These are phyloP conservation scores for Cyberlindnera meyerae DNA, from an alignment of 805 yeast genomes.

Conservation along the genomic window DNA sequence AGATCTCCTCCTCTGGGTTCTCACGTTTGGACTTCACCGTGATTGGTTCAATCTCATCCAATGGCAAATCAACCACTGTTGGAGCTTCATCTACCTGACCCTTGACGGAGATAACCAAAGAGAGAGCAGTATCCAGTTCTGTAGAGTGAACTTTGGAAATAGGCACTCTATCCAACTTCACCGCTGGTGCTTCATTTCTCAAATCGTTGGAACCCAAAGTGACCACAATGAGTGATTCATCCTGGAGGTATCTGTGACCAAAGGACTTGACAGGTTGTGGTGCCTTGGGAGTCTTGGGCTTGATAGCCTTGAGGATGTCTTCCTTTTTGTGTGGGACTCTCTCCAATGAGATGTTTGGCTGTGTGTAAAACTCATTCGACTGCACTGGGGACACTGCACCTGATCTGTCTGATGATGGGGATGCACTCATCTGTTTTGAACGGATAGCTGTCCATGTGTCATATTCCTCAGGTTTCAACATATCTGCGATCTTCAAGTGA, in stretches of 20 bases:
- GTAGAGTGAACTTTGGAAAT: constrained; percentile 71
- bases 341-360: constrained; percentile 19
- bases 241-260: constrained; percentile 69
- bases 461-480: constrained; percentile 48
- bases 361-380: constrained; percentile 6
- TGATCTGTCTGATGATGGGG: constrained; percentile 8
- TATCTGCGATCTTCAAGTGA: constrained; percentile 63
- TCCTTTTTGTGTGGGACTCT: constrained; percentile 11
- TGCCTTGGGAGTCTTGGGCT: constrained; percentile 16
- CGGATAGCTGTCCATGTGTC: constrained; percentile 10
- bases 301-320: constrained; percentile 18
- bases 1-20: constrained; percentile 46
- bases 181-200: constrained; percentile 52
- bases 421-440: constrained; percentile 4
- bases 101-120: constrained; percentile 52
- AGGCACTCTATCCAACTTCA: constrained; percentile 71
- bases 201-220: constrained; percentile 85
- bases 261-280: constrained; percentile 68
- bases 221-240: constrained; percentile 69
- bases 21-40: constrained; percentile 55
- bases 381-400: constrained; percentile 10
- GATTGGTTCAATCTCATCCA: constrained; percentile 74
- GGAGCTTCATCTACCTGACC: constrained; percentile 37
- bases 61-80: constrained; percentile 68
- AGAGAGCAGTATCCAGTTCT: constrained; percentile 82